These are phyloP conservation scores for Grosmannia serpens DNA, from an alignment of 2,329 filamentous ascomycete genomes.

Conservation along the genomic window DNA sequence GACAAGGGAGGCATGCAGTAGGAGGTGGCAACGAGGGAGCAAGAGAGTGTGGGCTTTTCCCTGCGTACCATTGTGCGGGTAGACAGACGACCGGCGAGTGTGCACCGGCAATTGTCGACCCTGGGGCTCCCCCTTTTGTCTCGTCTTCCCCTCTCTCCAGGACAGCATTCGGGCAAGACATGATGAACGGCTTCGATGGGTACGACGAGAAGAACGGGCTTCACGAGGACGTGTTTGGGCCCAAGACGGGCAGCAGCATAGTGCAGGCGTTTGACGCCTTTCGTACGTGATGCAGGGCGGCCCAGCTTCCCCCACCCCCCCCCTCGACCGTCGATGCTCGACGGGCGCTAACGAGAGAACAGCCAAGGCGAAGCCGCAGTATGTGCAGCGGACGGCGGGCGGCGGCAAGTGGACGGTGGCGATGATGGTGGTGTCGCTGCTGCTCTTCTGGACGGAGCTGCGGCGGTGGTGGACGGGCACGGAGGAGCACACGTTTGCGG, in stretches of 20 bases:
- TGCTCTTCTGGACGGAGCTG: conserved; percentile 71
- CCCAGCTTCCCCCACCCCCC: background rate
- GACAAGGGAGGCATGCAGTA: background rate
- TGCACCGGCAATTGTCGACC: no score
- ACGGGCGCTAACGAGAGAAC: conserved; percentile 6
- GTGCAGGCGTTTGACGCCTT: conserved; percentile 94
- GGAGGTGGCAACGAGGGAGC: background rate
- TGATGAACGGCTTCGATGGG: conserved; percentile 77
- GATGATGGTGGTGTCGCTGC: conserved; percentile 60
- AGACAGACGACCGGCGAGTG: background rate
- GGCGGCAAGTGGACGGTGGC: conserved; percentile 91
- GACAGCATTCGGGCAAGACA: background rate
- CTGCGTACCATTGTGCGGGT: background rate
- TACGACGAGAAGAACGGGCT: conserved; percentile 52
- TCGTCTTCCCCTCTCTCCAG: background rate
- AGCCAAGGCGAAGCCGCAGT: conserved; percentile 95
- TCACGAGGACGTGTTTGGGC: conserved; percentile 70
- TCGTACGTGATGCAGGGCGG: no score
- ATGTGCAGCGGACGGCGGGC: conserved; percentile 70
- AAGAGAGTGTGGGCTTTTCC: background rate
- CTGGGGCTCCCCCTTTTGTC: no score
- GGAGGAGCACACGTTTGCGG: conserved; percentile 81
- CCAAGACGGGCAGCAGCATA: conserved; percentile 43
- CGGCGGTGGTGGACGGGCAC: conserved; percentile 71
- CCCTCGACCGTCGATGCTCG: no score